Conservation (phyloP, 2,329 filamentous ascomycete species). For the Fusarium tupiense region DNA sequence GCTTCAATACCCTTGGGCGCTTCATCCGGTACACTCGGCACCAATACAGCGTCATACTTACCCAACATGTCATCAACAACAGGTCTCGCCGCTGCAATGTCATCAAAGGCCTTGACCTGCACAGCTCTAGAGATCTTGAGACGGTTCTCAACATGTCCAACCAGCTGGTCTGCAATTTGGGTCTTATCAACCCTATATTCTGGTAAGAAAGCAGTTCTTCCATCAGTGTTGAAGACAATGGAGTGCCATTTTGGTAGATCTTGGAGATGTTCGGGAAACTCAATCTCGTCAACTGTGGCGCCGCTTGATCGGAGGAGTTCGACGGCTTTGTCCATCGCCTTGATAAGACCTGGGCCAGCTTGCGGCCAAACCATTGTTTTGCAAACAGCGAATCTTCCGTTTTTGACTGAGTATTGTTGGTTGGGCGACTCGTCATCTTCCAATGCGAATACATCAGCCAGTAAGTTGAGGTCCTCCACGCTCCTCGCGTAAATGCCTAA, state of each 20-base stretch:
- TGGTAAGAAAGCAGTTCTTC: constrained; percentile 59
- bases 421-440: constrained; percentile 56
- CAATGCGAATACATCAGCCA: constrained; percentile 62
- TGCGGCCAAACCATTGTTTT: constrained; percentile 61
- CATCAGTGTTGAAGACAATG: constrained; percentile 63
- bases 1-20: constrained; percentile 60
- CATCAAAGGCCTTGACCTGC: constrained; percentile 62
- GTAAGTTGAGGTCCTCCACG: constrained; percentile 64
- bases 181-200: constrained; percentile 59
- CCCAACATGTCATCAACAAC: constrained; percentile 59
- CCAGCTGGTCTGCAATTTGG: constrained; percentile 52
- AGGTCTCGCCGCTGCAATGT: constrained; percentile 59
- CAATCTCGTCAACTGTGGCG: constrained; percentile 61
- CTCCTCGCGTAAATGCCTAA: constrained; percentile 63
- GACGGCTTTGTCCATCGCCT: constrained; percentile 50
- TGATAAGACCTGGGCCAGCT: constrained; percentile 51
- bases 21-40: constrained; percentile 66
- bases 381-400: constrained; percentile 60
- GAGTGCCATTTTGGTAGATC: constrained; percentile 47
- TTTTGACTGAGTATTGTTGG: constrained; percentile 48
- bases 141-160: constrained; percentile 61
- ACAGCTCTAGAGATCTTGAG: constrained; percentile 51
- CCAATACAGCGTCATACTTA: constrained; percentile 63
- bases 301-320: constrained; percentile 53
- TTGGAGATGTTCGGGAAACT: constrained; percentile 53